Percentiles rank a stretch among this genome's conserved stretches.
phyloP scores from a whole-genome alignment of 768 basidiomycete species.

The Coprinellus micaceus region DNA sequence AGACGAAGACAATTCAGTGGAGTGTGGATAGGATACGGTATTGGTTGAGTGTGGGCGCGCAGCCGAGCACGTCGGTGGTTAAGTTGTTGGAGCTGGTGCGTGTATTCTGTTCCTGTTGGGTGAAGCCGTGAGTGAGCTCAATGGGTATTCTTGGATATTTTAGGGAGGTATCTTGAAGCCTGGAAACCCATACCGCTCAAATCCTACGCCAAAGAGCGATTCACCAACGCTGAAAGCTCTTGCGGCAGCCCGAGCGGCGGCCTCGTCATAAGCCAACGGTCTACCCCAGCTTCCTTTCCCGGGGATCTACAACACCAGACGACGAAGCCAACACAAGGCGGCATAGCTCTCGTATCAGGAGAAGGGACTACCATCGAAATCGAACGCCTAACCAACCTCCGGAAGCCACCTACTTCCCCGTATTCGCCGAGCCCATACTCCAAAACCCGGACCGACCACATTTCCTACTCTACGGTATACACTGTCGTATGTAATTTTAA shows the following conservation, averaged over 20 bases:
- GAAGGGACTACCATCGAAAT: too few relatives aligned
- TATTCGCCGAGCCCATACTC: background rate
- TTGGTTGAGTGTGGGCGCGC: slow-evolving; percentile 84
- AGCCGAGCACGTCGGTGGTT: slow-evolving; percentile 74
- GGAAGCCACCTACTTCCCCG: background rate
- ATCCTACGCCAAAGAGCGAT: slow-evolving; percentile 15
- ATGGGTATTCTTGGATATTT: background rate
- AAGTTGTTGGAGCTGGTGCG: slow-evolving; percentile 77
- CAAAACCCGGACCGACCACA: background rate
- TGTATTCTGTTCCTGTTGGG: slow-evolving; percentile 11
- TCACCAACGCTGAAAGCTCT: slow-evolving; percentile 17
- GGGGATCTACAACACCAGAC: background rate
- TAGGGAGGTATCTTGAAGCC: slow-evolving; percentile 64
- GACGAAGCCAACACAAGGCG: background rate
- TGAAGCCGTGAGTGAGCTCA: slow-evolving; percentile 5
- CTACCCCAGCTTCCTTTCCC: background rate
- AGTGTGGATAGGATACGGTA: slow-evolving; percentile 86
- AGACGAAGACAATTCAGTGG: slow-evolving; percentile 81
- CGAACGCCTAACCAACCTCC: too few relatives aligned
- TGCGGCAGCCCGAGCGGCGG: background rate
- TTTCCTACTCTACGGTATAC: background rate
- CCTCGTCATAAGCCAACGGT: background rate
- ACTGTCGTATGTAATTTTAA: slow-evolving; percentile 3
- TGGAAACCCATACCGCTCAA: slow-evolving; percentile 34
- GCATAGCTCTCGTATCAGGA: background rate